Conservation (phyloP, 495 filamentous ascomycete genomes). For the Aspergillus asperescens region DNA sequence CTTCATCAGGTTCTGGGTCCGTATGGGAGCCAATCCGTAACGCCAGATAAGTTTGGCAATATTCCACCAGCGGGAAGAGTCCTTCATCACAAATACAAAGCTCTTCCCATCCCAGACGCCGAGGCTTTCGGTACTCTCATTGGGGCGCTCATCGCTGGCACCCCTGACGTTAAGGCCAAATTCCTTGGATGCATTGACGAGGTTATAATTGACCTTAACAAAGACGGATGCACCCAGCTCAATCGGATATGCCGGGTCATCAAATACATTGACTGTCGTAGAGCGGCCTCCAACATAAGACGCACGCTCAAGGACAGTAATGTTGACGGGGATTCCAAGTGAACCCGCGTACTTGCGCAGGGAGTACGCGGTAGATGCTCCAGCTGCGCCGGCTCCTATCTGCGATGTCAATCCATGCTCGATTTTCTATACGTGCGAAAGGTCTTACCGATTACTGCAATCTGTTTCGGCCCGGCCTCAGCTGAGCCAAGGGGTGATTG, state of each 20-base stretch:
- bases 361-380: slow-evolving; percentile 81
- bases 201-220: slow-evolving; percentile 76
- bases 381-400: slow-evolving; percentile 83
- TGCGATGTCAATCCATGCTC: background rate
- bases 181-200: slow-evolving; percentile 65
- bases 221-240: slow-evolving; percentile 94
- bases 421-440: background rate
- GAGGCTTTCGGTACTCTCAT: slow-evolving; percentile 45
- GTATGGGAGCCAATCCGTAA: slow-evolving; percentile 75
- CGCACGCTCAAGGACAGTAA: slow-evolving; percentile 84
- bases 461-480: slow-evolving; percentile 28
- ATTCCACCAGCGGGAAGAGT: slow-evolving; percentile 69
- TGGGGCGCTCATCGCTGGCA: slow-evolving; percentile 29
- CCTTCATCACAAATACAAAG: slow-evolving; percentile 63
- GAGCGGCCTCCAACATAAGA: slow-evolving; percentile 80
- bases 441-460: slow-evolving; percentile 45
- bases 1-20: slow-evolving; percentile 69
- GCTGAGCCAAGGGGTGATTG: slow-evolving; percentile 23
- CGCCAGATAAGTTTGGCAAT: slow-evolving; percentile 73
- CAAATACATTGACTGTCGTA: slow-evolving; percentile 79
- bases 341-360: slow-evolving; percentile 62
- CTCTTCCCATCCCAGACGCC: slow-evolving; percentile 79
- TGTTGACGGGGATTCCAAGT: slow-evolving; percentile 53
- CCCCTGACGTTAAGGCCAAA: slow-evolving; percentile 57
- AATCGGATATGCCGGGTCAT: slow-evolving; percentile 62